Evolutionary conservation across 179 eudicot species (phyloP).

Genomic region (Drosera spatulata): DNA sequence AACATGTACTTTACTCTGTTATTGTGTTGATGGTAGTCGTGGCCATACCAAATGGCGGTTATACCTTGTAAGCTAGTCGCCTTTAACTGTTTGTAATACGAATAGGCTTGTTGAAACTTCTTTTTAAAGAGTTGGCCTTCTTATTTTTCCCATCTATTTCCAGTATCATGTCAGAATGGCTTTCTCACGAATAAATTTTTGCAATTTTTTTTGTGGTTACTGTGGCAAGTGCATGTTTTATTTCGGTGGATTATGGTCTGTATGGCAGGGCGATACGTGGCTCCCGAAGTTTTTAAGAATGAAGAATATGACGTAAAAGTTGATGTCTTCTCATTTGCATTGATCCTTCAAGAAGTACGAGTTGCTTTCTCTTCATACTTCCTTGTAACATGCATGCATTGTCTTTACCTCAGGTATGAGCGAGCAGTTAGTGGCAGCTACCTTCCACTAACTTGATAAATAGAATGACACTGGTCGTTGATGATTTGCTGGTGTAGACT

Average conservation of each 20-base stretch:
- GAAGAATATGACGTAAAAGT: constrained; percentile 38
- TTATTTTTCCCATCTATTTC: no score
- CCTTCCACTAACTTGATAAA: no score
- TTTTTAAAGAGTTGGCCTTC: no score
- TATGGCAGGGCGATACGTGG: constrained; percentile 33
- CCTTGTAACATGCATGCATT: not conserved
- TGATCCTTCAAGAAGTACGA: constrained; percentile 41
- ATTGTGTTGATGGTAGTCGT: not conserved
- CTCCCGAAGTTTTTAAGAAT: constrained; percentile 31
- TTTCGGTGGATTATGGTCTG: not conserved
- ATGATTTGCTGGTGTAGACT: not conserved
- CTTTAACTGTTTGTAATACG: no score
- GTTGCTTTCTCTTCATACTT: not conserved
- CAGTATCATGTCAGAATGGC: not conserved
- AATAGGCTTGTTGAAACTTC: no score
- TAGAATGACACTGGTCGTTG: not conserved
- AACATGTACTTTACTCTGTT: not conserved
- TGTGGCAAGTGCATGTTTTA: not conserved
- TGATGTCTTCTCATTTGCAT: constrained; percentile 40
- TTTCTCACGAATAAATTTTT: not conserved
- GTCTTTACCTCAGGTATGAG: not conserved
- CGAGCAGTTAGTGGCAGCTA: not conserved
- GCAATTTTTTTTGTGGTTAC: no score
- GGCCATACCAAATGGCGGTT: not conserved
- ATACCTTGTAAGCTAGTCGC: not conserved